Conservation (phyloP, 768 basidiomycete genomes). For the Amanita rubescens region DNA sequence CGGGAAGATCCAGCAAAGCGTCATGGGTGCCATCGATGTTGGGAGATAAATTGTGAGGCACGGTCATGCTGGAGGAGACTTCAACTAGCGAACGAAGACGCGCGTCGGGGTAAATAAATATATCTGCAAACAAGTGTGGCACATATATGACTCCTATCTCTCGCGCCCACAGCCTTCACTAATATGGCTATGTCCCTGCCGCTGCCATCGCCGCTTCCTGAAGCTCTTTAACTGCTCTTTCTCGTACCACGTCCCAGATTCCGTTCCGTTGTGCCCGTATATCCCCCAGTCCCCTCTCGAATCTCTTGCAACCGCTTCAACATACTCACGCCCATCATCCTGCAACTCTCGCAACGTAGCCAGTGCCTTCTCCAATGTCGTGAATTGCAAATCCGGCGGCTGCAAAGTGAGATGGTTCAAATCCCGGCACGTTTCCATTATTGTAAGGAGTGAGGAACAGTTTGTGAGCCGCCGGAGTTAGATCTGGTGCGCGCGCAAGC, state of each 20-base stretch:
- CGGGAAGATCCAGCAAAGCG: slow-evolving; percentile 21
- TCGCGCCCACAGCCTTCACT: too few relatives aligned
- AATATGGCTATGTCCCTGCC: slow-evolving; percentile 15
- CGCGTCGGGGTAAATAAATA: slow-evolving; percentile 3
- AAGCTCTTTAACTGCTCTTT: slow-evolving; percentile 67
- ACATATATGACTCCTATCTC: background rate
- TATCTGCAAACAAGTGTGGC: background rate
- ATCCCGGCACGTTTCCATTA: slow-evolving; percentile 37
- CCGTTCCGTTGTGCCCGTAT: slow-evolving; percentile 61
- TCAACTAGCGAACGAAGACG: slow-evolving; percentile 10
- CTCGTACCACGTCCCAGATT: slow-evolving; percentile 73
- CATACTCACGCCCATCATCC: slow-evolving; percentile 83
- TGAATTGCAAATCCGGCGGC: slow-evolving; percentile 60
- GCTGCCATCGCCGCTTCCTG: slow-evolving; percentile 51
- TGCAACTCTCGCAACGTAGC: slow-evolving; percentile 71
- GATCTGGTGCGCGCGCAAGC: slow-evolving; percentile 55
- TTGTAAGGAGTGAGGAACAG: slow-evolving; percentile 51
- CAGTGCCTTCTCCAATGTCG: slow-evolving; percentile 67
- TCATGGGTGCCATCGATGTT: slow-evolving; percentile 23
- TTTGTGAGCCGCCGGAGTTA: slow-evolving; percentile 59
- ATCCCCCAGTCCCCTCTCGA: slow-evolving; percentile 70
- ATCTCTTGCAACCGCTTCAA: slow-evolving; percentile 81
- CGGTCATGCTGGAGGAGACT: slow-evolving; percentile 25
- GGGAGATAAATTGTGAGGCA: slow-evolving; percentile 43
- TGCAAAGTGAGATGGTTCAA: slow-evolving; percentile 57